Evolutionary conservation across 345 rosid genomes (phyloP).

Genomic region (Euphorbia peplus): DNA sequence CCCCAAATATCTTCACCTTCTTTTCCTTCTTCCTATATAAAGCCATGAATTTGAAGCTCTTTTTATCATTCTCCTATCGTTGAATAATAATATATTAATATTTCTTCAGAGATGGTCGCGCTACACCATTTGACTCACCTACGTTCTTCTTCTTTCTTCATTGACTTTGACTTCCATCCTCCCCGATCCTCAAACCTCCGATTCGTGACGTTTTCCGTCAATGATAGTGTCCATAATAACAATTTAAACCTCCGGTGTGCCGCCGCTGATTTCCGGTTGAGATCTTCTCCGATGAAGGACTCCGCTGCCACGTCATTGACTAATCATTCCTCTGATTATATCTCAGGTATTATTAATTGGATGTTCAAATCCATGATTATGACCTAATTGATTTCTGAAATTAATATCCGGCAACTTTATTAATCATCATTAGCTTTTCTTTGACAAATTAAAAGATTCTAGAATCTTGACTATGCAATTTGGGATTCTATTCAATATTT

Average conservation of each 20-base stretch:
- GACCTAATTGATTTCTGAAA: background rate
- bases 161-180: slow-evolving; percentile 11
- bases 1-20: too few relatives aligned
- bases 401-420: background rate
- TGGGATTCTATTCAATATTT: background rate
- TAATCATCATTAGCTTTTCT: background rate
- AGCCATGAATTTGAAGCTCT: background rate
- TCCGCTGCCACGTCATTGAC: slow-evolving; percentile 26
- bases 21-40: background rate
- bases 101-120: slow-evolving; percentile 3
- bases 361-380: background rate
- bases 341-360: slow-evolving; percentile 31
- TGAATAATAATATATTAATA: too few relatives aligned
- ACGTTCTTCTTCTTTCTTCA: background rate
- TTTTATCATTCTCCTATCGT: background rate
- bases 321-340: slow-evolving; percentile 24
- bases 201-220: slow-evolving; percentile 16
- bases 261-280: slow-evolving; percentile 23
- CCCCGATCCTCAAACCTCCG: slow-evolving; percentile 20
- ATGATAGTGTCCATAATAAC: slow-evolving; percentile 3
- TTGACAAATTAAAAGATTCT: background rate
- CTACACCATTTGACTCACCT: background rate
- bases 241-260: slow-evolving; percentile 10
- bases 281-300: slow-evolving; percentile 35
- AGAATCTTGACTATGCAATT: background rate